Base-by-base conservation (phyloP, 108 stramenopile genomes). In the Craspedostauros australis region DNA sequence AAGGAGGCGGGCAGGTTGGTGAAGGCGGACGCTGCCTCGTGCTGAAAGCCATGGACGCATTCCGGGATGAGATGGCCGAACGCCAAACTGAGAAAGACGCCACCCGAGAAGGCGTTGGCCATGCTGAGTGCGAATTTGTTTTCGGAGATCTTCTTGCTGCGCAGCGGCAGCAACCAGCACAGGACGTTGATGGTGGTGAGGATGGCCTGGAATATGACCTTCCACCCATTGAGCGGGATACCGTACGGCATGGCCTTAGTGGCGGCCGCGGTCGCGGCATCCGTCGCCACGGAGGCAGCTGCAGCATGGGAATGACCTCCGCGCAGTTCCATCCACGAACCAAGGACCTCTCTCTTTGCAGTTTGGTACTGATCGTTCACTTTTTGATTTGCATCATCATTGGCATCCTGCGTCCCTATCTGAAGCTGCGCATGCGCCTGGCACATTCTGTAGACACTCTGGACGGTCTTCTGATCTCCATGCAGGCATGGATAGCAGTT, bases 31-130 rank as follows among this genome's bases (percentile, higher is more conserved):
- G n/a, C n/a, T 37, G 29, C 29, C 41, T 42, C 33, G 3, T 18
- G 7, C 43, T 84, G 70, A 64, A 95, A 95, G 19, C 89, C 93
- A 48, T 91, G 80, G 11, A 85, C 74, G 45, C 94, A 87, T 59
- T 98, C 93, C 1, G 97, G 97, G 43, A 98, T 84, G 71, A 98
- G 76, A 73, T 98, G 97, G 3, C 93, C 94, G 66, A 98, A 96
- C 22, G 95, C 95, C 42, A 98, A 66, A 11, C 79, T 80, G 31
- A 98, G 65, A 65, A 98, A 98, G 36, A 98, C 94, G 22, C 97
- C 97, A 8, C 97, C 97, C 24, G 86, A 83, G 68, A 98, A 98
- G 52, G 94, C 86, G 66, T 95, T 96, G n/a, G 95, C 94, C 53
- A 98, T 46, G 26, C 65, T 60, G 3, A 96, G 72, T 12, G 75